A percentile compares a stretch with the other conserved stretches of the same genome.
phyloP scores from a whole-genome alignment of 1,139 yeast genomes.

The Lodderomyces theae region DNA sequence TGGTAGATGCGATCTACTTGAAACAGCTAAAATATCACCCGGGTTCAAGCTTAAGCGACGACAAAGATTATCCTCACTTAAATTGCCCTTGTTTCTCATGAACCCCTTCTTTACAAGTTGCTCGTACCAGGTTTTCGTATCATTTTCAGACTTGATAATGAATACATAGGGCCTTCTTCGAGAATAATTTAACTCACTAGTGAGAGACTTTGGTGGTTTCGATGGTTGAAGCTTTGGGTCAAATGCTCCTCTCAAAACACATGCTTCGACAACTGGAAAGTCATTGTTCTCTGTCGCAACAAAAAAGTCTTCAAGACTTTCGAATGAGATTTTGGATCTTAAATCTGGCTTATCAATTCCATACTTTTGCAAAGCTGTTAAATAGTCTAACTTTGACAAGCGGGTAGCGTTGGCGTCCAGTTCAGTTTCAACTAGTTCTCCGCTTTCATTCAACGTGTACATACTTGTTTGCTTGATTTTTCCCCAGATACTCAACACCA shows the following conservation, averaged over 20 bases:
- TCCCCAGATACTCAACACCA: slow-evolving; percentile 58
- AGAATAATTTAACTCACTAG: slow-evolving; percentile 48
- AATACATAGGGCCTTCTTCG: slow-evolving; percentile 60
- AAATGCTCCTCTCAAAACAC: slow-evolving; percentile 57
- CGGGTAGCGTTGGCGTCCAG: slow-evolving; percentile 16
- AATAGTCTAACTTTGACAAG: slow-evolving; percentile 55
- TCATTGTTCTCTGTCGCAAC: slow-evolving; percentile 30
- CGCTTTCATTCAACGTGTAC: slow-evolving; percentile 30
- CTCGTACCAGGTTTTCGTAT: slow-evolving; percentile 43
- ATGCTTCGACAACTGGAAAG: slow-evolving; percentile 70
- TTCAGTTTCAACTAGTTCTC: slow-evolving; percentile 23
- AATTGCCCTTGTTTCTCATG: slow-evolving; percentile 16
- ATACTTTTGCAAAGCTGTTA: slow-evolving; percentile 64
- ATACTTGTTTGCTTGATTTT: slow-evolving; percentile 39
- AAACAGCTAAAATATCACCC: slow-evolving; percentile 76
- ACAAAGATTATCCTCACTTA: slow-evolving; percentile 25
- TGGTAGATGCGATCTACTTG: slow-evolving; percentile 61
- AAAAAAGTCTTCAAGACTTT: slow-evolving; percentile 44
- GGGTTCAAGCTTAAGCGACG: slow-evolving; percentile 39
- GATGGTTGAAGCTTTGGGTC: slow-evolving; percentile 18
- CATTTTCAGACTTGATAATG: slow-evolving; percentile 41
- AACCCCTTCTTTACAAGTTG: slow-evolving; percentile 31
- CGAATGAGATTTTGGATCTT: slow-evolving; percentile 56
- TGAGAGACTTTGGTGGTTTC: slow-evolving; percentile 25
- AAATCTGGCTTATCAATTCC: slow-evolving; percentile 97